Percentiles rank a stretch among this genome's conserved stretches.
These are phyloP conservation scores for Sphagnum tenellum DNA, from an alignment of 225 moss, liverwort and hornwort species.

Conservation along the genomic window DNA sequence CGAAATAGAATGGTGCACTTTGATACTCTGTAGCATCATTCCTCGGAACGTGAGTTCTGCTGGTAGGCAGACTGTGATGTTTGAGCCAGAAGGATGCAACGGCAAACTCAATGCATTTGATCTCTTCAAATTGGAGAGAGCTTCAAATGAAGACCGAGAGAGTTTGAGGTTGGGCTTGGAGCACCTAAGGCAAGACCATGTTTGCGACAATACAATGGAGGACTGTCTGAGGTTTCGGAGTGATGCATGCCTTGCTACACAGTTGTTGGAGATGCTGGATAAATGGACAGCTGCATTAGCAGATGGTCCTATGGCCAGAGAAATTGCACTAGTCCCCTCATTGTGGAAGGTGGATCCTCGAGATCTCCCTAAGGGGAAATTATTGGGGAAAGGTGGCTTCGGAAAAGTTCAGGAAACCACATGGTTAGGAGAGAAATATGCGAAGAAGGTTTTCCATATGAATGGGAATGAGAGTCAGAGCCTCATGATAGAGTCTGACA, in stretches of 20 bases:
- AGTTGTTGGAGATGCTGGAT: constrained; percentile 10
- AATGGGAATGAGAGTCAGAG: too few species aligned
- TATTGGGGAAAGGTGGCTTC: background rate
- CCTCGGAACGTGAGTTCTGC: too few species aligned
- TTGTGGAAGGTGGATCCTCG: constrained; percentile 3
- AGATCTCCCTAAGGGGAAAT: background rate
- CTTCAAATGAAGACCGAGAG: constrained; percentile 9
- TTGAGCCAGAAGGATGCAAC: too few species aligned
- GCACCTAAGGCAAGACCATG: constrained; percentile 3
- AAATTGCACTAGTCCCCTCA: constrained; percentile 3
- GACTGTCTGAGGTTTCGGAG: background rate
- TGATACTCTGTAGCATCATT: too few species aligned
- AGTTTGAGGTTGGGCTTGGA: background rate
- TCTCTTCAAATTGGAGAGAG: background rate
- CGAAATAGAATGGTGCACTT: too few species aligned
- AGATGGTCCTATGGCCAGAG: background rate
- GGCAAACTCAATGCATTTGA: too few species aligned
- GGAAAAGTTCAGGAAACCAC: constrained; percentile 7
- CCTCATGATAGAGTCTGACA: constrained; percentile 1
- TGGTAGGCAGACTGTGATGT: too few species aligned
- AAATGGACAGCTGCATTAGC: background rate
- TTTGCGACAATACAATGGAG: constrained; percentile 3
- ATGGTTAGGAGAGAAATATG: constrained; percentile 9
- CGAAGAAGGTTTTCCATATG: constrained; percentile 1
- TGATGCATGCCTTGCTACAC: constrained; percentile 7